phyloP scores from a whole-genome alignment of 2,329 filamentous ascomycete species.

The Chrysosporium keratinophilum region DNA sequence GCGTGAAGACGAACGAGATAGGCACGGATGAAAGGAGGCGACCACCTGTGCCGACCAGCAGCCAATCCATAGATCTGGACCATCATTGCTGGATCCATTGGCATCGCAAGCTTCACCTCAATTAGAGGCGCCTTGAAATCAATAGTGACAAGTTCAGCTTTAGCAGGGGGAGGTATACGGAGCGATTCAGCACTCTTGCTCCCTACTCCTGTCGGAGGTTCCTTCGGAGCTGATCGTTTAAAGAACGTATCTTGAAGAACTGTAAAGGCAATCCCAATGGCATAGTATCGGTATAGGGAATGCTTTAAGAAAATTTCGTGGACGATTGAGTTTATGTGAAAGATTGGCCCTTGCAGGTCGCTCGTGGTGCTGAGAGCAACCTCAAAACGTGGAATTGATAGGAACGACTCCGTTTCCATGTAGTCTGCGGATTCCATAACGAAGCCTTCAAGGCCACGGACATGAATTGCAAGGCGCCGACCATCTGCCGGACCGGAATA shows the following conservation, averaged over 20 bases:
- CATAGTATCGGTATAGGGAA: conserved; percentile 87
- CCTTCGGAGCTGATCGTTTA: background rate
- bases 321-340: conserved; percentile 74
- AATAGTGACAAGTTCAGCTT: conserved; percentile 61
- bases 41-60: conserved; percentile 75
- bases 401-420: conserved; percentile 74
- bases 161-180: conserved; percentile 16
- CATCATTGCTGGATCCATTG: conserved; percentile 83
- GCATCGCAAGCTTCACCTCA: conserved; percentile 81
- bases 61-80: conserved; percentile 76
- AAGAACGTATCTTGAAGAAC: conserved; percentile 61
- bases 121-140: conserved; percentile 73
- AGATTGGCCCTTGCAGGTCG: conserved; percentile 75
- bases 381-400: conserved; percentile 78
- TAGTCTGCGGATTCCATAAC: conserved; percentile 79
- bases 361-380: conserved; percentile 73
- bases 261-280: conserved; percentile 67
- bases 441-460: conserved; percentile 76
- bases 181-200: background rate
- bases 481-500: conserved; percentile 54
- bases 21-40: conserved; percentile 66
- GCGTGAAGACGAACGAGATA: conserved; percentile 77
- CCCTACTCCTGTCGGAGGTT: background rate
- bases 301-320: conserved; percentile 75
- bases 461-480: conserved; percentile 67